A percentile compares a stretch with the other conserved stretches of the same genome.
phyloP scores from a whole-genome alignment of 139 green algal species.

The Protoeuglena noctilucae region DNA sequence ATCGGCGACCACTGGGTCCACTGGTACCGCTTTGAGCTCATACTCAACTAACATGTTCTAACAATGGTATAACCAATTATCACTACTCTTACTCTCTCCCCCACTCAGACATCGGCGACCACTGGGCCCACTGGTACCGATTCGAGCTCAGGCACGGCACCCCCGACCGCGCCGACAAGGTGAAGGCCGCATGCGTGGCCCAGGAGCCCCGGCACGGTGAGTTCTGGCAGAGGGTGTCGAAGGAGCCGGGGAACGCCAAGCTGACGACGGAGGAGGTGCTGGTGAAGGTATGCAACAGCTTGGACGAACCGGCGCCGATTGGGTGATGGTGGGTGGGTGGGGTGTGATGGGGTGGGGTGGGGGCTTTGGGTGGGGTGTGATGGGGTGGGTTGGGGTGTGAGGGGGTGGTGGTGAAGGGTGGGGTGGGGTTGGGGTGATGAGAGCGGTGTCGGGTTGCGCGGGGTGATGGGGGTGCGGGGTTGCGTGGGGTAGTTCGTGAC shows the following conservation, averaged over 20 bases:
- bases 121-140: slow-evolving; percentile 70
- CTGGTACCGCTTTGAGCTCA: slow-evolving; percentile 56
- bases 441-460: too few relatives aligned
- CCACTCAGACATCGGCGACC: slow-evolving; percentile 72
- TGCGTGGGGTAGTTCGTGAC: too few relatives aligned
- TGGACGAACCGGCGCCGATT: too few relatives aligned
- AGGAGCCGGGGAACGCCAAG: slow-evolving; percentile 58
- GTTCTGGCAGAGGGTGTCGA: slow-evolving; percentile 66
- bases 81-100: slow-evolving; percentile 33
- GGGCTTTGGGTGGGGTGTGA: too few relatives aligned
- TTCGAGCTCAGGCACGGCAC: slow-evolving; percentile 47
- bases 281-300: too few relatives aligned
- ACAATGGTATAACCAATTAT: neutral
- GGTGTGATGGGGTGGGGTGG: too few relatives aligned
- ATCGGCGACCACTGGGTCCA: slow-evolving; percentile 83
- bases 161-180: slow-evolving; percentile 14
- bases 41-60: neutral
- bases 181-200: slow-evolving; percentile 21
- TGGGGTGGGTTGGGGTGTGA: too few relatives aligned
- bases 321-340: too few relatives aligned
- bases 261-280: slow-evolving; percentile 45
- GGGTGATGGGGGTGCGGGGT: too few relatives aligned
- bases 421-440: too few relatives aligned
- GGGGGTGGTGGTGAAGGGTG: too few relatives aligned
- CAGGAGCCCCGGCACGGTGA: slow-evolving; percentile 77